A percentile compares a stretch with the other conserved stretches of the same genome.
Conservation (phyloP, 768 basidiomycete genomes). For the Lactarius hengduanensis region DNA sequence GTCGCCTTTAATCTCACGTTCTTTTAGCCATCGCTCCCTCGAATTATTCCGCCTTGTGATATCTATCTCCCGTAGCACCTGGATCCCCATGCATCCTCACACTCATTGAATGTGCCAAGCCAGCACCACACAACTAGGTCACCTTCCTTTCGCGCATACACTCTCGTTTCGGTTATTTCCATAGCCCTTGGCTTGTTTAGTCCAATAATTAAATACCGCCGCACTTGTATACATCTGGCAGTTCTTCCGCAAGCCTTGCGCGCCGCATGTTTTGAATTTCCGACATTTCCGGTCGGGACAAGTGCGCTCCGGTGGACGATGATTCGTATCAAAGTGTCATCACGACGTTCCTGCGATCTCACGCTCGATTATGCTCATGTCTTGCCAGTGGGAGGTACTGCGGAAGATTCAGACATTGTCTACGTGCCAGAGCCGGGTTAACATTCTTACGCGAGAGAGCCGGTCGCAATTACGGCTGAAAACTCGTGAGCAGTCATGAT, state of each 20-base stretch:
- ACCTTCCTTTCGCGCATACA: neutral
- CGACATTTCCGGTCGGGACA: neutral
- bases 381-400: neutral
- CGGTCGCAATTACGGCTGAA: neutral
- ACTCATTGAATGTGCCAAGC: neutral
- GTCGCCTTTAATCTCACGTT: neutral
- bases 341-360: too few species aligned
- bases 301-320: neutral
- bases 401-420: neutral
- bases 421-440: neutral
- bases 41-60: neutral
- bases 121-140: neutral
- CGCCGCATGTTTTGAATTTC: neutral
- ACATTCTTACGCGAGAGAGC: neutral
- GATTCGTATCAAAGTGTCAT: neutral
- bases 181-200: neutral
- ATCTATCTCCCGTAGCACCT: neutral
- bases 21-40: neutral
- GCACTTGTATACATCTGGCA: neutral
- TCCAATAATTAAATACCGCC: neutral
- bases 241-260: neutral
- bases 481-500: neutral
- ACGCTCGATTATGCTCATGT: too few species aligned
- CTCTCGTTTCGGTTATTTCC: neutral
- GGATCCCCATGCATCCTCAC: neutral